A percentile compares a stretch with the other conserved stretches of the same genome.
Evolutionary conservation across 441 rosid genomes (phyloP).

Genomic region (Flueggea neowawraea): DNA sequence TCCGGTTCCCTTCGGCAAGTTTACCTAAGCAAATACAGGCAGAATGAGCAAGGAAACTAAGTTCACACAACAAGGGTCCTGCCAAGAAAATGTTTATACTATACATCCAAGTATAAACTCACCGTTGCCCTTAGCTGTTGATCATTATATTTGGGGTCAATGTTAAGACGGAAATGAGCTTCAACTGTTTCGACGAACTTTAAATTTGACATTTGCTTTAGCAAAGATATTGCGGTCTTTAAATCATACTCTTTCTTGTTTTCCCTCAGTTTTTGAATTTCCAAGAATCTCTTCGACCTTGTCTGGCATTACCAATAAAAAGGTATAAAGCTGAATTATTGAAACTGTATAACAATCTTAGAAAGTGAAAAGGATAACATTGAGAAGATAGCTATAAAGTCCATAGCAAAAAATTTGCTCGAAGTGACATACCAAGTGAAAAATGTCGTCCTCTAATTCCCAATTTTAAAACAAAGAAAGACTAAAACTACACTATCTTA

Average conservation of each 20-base stretch:
- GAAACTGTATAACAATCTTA: constrained; percentile 12
- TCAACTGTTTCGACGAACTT: constrained; percentile 93
- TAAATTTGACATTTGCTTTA: constrained; percentile 68
- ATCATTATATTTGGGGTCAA: constrained; percentile 95
- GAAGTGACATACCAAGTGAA: too few species aligned
- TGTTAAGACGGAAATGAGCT: constrained; percentile 98
- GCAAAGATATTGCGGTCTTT: constrained; percentile 71
- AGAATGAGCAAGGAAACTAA: constrained; percentile 3
- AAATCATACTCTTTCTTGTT: constrained; percentile 76
- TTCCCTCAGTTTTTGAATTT: constrained; percentile 94
- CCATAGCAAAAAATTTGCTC: too few species aligned
- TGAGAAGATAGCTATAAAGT: not conserved
- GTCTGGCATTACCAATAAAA: constrained; percentile 54
- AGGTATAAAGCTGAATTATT: constrained; percentile 12
- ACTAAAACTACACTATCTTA: too few species aligned
- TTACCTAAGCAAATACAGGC: constrained; percentile 51
- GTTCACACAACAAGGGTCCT: not conserved
- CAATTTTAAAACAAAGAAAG: too few species aligned
- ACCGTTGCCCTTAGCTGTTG: constrained; percentile 98
- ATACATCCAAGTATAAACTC: constrained; percentile 21
- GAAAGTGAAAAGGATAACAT: not conserved
- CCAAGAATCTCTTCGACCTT: constrained; percentile 99
- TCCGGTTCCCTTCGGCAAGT: constrained; percentile 97
- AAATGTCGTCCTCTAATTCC: too few species aligned
- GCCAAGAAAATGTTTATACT: not conserved